Evolutionary conservation across 2,329 filamentous ascomycete genomes (phyloP).

Genomic region (Trichoderma hamatum): DNA sequence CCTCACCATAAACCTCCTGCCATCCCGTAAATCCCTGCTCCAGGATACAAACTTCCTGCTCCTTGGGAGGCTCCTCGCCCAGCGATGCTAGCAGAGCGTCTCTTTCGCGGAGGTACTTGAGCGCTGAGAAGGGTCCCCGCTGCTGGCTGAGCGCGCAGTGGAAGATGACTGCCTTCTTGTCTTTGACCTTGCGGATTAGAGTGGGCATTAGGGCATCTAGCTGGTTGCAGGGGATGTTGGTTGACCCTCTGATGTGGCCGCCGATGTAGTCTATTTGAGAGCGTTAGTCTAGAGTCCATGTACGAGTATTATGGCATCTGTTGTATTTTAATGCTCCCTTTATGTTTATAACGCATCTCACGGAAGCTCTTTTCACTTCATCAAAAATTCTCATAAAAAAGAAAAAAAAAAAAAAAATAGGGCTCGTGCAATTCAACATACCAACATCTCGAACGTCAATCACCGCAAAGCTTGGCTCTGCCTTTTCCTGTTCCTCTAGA

Average conservation of each 20-base stretch:
- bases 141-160: constrained; percentile 94
- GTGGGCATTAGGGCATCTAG: constrained; percentile 80
- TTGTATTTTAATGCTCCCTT: background rate
- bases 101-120: constrained; percentile 75
- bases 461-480: constrained; percentile 63
- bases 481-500: constrained; percentile 50
- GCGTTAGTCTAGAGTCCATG: background rate
- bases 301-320: background rate
- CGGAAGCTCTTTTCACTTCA: background rate
- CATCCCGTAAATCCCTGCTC: constrained; percentile 85
- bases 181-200: constrained; percentile 74
- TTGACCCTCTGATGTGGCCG: constrained; percentile 80
- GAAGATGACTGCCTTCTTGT: constrained; percentile 85
- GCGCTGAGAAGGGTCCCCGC: constrained; percentile 80
- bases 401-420: background rate
- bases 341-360: background rate
- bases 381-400: background rate
- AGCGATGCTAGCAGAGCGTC: constrained; percentile 50
- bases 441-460: constrained; percentile 89
- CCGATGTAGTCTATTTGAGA: constrained; percentile 75
- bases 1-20: constrained; percentile 81
- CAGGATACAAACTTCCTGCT: constrained; percentile 78
- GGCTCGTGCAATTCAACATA: constrained; percentile 40
- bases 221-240: constrained; percentile 72
- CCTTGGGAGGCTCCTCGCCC: constrained; percentile 37